Percentiles rank a stretch among this genome's conserved stretches.
These are phyloP conservation scores for Antrodiella citrinella DNA, from an alignment of 768 basidiomycete genomes.

Conservation along the genomic window DNA sequence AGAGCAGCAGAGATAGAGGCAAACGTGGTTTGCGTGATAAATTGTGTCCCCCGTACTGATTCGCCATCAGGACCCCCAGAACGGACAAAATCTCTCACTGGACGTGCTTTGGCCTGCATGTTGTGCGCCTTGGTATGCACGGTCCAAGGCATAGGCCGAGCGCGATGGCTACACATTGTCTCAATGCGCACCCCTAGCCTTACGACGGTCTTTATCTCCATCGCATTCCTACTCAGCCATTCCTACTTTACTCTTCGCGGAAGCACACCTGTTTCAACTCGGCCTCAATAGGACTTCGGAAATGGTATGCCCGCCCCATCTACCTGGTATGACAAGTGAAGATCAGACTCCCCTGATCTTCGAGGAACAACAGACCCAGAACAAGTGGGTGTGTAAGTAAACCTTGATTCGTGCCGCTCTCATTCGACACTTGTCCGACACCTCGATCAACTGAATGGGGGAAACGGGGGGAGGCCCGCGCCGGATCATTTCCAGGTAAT, in stretches of 20 bases:
- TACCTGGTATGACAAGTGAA: neutral
- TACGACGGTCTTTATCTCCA: neutral
- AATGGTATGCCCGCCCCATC: neutral
- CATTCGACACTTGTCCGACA: neutral
- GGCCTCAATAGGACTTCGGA: neutral
- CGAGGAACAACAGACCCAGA: neutral
- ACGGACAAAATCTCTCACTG: neutral
- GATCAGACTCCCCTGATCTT: slow-evolving; percentile 2
- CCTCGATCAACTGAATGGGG: slow-evolving; percentile 1
- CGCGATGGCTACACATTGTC: neutral
- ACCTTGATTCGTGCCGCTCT: neutral
- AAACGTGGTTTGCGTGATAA: neutral
- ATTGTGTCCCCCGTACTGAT: neutral
- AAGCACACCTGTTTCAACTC: neutral
- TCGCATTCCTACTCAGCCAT: neutral
- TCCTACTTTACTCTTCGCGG: neutral
- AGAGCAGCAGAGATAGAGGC: neutral
- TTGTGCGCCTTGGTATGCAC: neutral
- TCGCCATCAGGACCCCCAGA: neutral
- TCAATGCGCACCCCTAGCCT: neutral
- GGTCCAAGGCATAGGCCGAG: neutral
- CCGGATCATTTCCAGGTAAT: neutral
- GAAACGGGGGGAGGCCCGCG: neutral
- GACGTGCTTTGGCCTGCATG: neutral
- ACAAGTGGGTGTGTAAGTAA: neutral